Percentiles rank a stretch among this genome's conserved stretches.
phyloP scores from a whole-genome alignment of 148 eudicot species.

The Vaccinium macrocarpon region DNA sequence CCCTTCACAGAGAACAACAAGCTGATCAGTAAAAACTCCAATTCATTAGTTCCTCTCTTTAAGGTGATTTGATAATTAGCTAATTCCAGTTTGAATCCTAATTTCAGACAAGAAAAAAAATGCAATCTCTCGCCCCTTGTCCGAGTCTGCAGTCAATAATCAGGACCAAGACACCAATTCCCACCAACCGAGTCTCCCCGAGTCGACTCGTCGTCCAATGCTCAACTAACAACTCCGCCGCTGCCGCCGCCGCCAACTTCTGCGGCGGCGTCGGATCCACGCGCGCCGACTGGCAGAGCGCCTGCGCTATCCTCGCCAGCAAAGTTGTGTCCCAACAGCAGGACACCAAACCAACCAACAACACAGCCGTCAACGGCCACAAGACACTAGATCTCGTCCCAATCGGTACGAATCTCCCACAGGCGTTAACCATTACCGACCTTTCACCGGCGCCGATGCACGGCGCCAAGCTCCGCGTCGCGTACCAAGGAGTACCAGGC shows the following conservation, averaged over 20 bases:
- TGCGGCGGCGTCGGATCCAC: constrained; percentile 28
- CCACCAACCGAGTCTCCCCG: constrained; percentile 25
- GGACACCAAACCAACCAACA: constrained; percentile 19
- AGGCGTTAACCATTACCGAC: constrained; percentile 54
- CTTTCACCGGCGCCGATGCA: constrained; percentile 79
- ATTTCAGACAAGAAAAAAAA: constrained; percentile 9
- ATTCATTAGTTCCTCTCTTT: not conserved
- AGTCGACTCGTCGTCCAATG: constrained; percentile 35
- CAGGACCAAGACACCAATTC: constrained; percentile 12
- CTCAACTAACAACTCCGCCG: not conserved
- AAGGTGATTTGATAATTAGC: not conserved
- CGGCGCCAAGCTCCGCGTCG: constrained; percentile 74
- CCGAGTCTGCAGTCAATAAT: constrained; percentile 29
- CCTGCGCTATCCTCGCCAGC: constrained; percentile 79
- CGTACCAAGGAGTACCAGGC: constrained; percentile 97
- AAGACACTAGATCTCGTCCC: constrained; percentile 60
- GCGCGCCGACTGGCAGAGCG: constrained; percentile 83
- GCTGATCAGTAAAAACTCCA: constrained; percentile 17
- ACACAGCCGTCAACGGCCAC: constrained; percentile 64
- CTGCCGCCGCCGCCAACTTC: constrained; percentile 10
- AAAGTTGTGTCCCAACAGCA: constrained; percentile 54
- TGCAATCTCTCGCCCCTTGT: constrained; percentile 51
- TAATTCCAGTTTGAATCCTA: not conserved
- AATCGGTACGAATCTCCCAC: constrained; percentile 12
- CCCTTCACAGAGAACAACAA: constrained; percentile 43